These are phyloP conservation scores for Globisporangium takayamanum DNA, from an alignment of 352 stramenopile genomes.

Conservation along the genomic window DNA sequence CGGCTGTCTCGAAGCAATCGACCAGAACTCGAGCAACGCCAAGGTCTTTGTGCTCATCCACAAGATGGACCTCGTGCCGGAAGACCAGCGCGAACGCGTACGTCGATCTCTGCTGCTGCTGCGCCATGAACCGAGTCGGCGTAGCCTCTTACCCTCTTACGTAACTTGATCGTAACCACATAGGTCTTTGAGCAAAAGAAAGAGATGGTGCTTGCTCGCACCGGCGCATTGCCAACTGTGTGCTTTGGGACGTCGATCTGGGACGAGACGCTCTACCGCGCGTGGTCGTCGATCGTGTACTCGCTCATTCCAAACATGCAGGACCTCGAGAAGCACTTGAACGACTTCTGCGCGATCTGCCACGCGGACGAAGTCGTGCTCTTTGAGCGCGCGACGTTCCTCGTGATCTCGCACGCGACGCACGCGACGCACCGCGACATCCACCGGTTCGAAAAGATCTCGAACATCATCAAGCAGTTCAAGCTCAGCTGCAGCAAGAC, in stretches of 20 bases:
- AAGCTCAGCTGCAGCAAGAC: conserved; percentile 98
- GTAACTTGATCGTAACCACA: background rate
- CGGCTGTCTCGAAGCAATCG: conserved; percentile 96
- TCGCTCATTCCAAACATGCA: conserved; percentile 99
- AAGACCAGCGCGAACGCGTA: conserved; percentile 77
- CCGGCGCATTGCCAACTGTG: conserved; percentile 80
- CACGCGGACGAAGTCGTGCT: conserved; percentile 96
- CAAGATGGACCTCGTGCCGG: conserved; percentile 99
- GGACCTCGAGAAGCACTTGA: conserved; percentile 93
- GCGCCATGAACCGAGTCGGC: too few species aligned
- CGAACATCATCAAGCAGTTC: conserved; percentile 99
- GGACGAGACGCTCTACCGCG: conserved; percentile 99
- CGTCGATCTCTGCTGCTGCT: background rate
- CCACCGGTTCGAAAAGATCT: conserved; percentile 99
- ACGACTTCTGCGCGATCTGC: conserved; percentile 96
- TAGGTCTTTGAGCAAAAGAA: conserved; percentile 94
- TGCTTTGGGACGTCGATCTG: conserved; percentile 99
- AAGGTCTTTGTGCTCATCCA: conserved; percentile 99
- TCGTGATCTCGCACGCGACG: conserved; percentile 96
- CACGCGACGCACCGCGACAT: conserved; percentile 92
- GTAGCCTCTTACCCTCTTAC: too few species aligned
- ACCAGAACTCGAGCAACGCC: conserved; percentile 98
- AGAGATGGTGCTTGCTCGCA: conserved; percentile 90
- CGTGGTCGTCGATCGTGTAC: conserved; percentile 99
- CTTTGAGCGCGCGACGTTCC: conserved; percentile 98